Evolutionary conservation across 768 basidiomycete genomes (phyloP).

Genomic region (Tulasnella sp.): DNA sequence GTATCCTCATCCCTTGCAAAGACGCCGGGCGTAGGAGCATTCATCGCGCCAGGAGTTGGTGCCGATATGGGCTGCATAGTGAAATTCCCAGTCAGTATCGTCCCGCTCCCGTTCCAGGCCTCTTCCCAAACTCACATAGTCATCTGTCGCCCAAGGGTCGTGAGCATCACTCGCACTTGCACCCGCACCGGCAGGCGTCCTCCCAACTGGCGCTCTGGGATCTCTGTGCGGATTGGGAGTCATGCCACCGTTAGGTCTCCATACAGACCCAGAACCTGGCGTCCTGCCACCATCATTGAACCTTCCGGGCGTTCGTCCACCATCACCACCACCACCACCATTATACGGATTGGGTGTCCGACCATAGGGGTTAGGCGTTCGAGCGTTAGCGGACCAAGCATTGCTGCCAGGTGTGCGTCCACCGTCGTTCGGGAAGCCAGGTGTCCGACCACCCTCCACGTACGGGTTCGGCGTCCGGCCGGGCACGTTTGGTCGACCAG

Average conservation of each 20-base stretch:
- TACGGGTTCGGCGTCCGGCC: constrained; percentile 42
- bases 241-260: constrained; percentile 20
- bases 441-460: constrained; percentile 51
- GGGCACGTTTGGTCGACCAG: constrained; percentile 23
- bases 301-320: constrained; percentile 42
- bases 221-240: constrained; percentile 25
- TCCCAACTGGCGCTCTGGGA: constrained; percentile 24
- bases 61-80: not conserved
- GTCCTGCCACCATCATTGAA: constrained; percentile 24
- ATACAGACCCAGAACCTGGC: not conserved
- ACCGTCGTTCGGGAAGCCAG: constrained; percentile 53
- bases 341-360: constrained; percentile 30
- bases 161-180: constrained; percentile 27
- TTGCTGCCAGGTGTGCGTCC: constrained; percentile 41
- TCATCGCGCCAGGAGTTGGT: constrained; percentile 15
- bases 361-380: constrained; percentile 51
- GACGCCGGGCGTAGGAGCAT: constrained; percentile 8
- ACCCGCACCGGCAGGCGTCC: constrained; percentile 31
- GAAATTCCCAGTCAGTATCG: constrained; percentile 24
- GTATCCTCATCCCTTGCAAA: constrained; percentile 23
- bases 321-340: constrained; percentile 36
- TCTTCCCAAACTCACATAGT: constrained; percentile 21
- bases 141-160: constrained; percentile 10
- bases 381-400: constrained; percentile 45
- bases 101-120: constrained; percentile 22